Conservation (phyloP, 148 eudicot genomes). For the Limonium bicolor region DNA sequence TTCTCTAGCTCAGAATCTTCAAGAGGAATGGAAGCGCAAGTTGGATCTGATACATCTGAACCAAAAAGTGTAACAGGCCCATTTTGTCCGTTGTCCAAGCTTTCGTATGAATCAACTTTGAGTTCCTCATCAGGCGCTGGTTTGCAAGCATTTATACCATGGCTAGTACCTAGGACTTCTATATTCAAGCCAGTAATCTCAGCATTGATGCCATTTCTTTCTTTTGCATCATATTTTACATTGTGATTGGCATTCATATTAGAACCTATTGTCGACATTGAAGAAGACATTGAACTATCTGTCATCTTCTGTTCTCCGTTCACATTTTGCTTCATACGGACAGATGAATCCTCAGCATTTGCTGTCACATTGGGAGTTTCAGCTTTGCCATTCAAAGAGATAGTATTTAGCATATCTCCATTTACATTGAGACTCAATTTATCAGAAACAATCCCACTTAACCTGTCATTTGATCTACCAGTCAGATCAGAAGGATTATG, state of each 20-base stretch:
- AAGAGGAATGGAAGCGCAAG: slow-evolving; percentile 3
- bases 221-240: no score
- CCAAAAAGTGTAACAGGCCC: not conserved
- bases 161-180: not conserved
- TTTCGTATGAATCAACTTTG: no score
- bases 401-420: no score
- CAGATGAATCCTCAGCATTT: not conserved
- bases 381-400: not conserved
- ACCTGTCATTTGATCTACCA: slow-evolving; percentile 2
- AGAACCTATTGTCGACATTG: not conserved
- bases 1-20: slow-evolving; percentile 1
- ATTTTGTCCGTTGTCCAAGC: no score
- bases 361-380: not conserved
- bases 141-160: not conserved
- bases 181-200: no score
- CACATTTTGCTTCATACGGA: not conserved
- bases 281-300: not conserved
- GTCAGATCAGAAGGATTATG: slow-evolving; percentile 8
- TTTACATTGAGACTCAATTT: no score
- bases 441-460: no score
- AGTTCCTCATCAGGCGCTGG: no score
- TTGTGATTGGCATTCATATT: no score
- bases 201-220: no score
- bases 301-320: slow-evolving; percentile 2
- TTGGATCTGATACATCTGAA: slow-evolving; percentile 8